These are phyloP conservation scores for Stemphylium lycopersici DNA, from an alignment of 2,329 filamentous ascomycete genomes.

Conservation along the genomic window DNA sequence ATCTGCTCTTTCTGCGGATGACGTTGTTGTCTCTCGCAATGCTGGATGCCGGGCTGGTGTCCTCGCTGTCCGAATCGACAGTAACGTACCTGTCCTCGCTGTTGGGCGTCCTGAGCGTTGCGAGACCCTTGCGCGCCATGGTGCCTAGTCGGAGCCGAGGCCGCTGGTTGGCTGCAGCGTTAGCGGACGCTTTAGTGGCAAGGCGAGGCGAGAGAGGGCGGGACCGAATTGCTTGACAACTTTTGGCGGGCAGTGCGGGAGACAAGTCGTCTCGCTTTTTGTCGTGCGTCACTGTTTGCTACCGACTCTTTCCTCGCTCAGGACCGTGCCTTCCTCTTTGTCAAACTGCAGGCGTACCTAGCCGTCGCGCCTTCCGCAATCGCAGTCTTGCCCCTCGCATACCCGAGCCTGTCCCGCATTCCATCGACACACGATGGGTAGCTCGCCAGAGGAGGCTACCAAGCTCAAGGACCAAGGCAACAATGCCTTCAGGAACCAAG, in stretches of 20 bases:
- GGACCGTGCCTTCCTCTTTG: constrained; percentile 9
- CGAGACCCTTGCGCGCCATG: constrained; percentile 34
- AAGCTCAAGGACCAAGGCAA: constrained; percentile 94
- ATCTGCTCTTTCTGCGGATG: not conserved
- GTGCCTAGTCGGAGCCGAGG: constrained; percentile 16
- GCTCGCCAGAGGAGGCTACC: constrained; percentile 69
- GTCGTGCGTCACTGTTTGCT: constrained; percentile 15
- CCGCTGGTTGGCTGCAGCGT: constrained; percentile 27
- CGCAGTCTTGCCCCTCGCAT: constrained; percentile 15
- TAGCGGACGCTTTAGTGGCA: constrained; percentile 26
- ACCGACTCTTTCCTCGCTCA: constrained; percentile 1
- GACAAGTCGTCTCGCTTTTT: constrained; percentile 15
- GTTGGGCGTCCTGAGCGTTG: constrained; percentile 29
- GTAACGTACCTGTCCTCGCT: constrained; percentile 23
- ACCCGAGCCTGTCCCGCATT: constrained; percentile 20
- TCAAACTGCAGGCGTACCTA: constrained; percentile 12
- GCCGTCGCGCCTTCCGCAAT: constrained; percentile 26
- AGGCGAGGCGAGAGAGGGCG: constrained; percentile 32
- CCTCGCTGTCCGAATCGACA: constrained; percentile 17
- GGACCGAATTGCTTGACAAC: constrained; percentile 31
- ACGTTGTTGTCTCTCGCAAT: not conserved
- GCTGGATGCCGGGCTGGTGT: not conserved
- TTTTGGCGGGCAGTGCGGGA: constrained; percentile 23
- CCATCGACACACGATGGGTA: constrained; percentile 40
- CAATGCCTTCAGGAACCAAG: constrained; percentile 84